Conservation (phyloP, 148 eudicot species). For the Vaccinium macrocarpon region DNA sequence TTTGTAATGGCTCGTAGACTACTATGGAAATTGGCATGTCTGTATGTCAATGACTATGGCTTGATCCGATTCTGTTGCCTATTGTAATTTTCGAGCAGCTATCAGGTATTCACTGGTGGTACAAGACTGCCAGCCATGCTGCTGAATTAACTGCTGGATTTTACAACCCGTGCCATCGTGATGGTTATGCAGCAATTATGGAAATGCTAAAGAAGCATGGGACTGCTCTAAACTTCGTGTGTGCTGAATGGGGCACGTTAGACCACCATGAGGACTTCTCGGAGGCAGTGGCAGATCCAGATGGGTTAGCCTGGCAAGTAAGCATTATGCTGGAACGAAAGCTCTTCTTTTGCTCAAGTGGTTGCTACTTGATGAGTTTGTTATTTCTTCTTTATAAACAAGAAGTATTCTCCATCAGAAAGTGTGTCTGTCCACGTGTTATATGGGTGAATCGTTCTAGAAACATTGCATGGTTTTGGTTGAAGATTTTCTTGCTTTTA, state of each 20-base stretch:
- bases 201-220: slow-evolving; percentile 82
- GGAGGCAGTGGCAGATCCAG: slow-evolving; percentile 74
- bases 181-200: slow-evolving; percentile 79
- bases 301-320: slow-evolving; percentile 92
- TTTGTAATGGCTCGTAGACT: background rate
- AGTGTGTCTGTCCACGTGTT: background rate
- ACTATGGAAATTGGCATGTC: background rate
- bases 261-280: slow-evolving; percentile 48
- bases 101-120: slow-evolving; percentile 89
- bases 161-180: slow-evolving; percentile 83
- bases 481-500: slow-evolving; percentile 3
- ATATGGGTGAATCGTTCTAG: slow-evolving; percentile 8
- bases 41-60: background rate
- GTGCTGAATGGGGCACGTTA: slow-evolving; percentile 53
- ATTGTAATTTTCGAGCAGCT: slow-evolving; percentile 52
- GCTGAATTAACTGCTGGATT: slow-evolving; percentile 94
- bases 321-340: slow-evolving; percentile 22
- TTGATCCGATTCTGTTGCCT: slow-evolving; percentile 15
- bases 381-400: background rate
- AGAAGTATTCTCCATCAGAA: background rate
- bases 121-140: slow-evolving; percentile 95
- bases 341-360: background rate
- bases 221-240: slow-evolving; percentile 54
- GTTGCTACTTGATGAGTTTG: background rate
- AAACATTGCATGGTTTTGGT: background rate